phyloP scores from a whole-genome alignment of 257 asterid species.

The Knoxia roxburghii region DNA sequence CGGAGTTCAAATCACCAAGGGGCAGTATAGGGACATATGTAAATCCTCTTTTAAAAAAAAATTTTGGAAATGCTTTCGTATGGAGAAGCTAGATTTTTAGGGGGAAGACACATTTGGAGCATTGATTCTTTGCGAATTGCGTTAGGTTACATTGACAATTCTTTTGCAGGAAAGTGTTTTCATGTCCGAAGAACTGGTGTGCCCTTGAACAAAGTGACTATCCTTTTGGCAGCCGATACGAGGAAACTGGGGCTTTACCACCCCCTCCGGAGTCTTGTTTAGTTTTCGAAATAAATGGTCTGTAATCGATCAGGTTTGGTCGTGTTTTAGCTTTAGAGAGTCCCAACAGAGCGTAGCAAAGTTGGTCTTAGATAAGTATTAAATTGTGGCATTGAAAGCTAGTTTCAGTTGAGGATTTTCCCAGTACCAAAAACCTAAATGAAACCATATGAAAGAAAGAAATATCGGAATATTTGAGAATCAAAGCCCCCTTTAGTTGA shows the following conservation, averaged over 20 bases:
- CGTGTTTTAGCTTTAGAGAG: background rate
- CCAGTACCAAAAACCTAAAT: background rate
- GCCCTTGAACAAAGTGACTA: background rate
- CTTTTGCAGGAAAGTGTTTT: background rate
- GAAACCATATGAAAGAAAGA: background rate
- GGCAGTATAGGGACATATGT: too few species aligned
- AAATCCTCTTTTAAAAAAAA: too few species aligned
- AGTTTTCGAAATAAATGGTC: slow-evolving; percentile 2
- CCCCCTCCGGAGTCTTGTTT: background rate
- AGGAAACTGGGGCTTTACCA: background rate
- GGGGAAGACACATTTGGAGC: too few species aligned
- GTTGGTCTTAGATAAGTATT: slow-evolving; percentile 2
- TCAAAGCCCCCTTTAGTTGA: too few species aligned
- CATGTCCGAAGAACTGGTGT: background rate
- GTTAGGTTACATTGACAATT: background rate
- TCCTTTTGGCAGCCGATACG: background rate
- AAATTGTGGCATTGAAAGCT: background rate
- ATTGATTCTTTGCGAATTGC: background rate
- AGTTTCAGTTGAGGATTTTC: background rate
- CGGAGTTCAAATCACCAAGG: too few species aligned
- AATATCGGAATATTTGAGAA: background rate
- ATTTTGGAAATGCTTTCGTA: background rate
- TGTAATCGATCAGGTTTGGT: slow-evolving; percentile 1
- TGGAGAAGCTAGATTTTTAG: too few species aligned
- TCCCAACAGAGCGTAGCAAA: background rate